Evolutionary conservation across 2,329 filamentous ascomycete species (phyloP).

Genomic region (Colletotrichum graminicola): DNA sequence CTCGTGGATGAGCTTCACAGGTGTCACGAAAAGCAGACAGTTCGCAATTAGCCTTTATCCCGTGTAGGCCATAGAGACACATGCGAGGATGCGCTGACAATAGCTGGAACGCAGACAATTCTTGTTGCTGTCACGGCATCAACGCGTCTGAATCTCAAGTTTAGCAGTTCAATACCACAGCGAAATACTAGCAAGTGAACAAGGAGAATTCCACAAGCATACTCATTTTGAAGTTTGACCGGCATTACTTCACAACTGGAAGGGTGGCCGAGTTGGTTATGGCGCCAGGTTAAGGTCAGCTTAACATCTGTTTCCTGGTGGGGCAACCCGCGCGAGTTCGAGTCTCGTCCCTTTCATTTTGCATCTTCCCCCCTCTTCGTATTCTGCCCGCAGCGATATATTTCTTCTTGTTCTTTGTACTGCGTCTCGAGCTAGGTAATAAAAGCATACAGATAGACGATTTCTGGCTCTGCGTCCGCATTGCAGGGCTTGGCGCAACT

Average conservation of each 20-base stretch:
- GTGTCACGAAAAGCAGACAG: background rate
- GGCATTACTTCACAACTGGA: too few species aligned
- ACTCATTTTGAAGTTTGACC: too few species aligned
- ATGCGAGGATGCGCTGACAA: background rate
- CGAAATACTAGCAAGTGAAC: background rate
- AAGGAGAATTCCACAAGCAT: too few species aligned
- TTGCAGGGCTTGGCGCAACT: background rate
- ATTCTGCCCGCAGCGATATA: background rate
- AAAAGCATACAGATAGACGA: too few species aligned
- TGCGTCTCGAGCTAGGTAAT: accelerated
- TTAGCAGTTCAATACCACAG: accelerated
- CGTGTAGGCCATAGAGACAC: background rate
- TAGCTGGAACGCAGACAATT: background rate
- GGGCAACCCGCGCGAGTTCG: slow-evolving; percentile 42
- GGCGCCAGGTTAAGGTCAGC: slow-evolving; percentile 42
- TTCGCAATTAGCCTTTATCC: background rate
- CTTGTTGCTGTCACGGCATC: background rate
- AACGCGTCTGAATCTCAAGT: background rate
- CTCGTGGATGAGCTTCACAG: background rate
- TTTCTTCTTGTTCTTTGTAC: background rate
- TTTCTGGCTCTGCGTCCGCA: too few species aligned
- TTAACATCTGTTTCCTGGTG: slow-evolving; percentile 42
- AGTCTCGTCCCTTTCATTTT: slow-evolving; percentile 42
- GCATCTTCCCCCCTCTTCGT: background rate
- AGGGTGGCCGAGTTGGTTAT: slow-evolving; percentile 42